phyloP scores from a whole-genome alignment of 805 yeast species.

The Starmerella bombicola region DNA sequence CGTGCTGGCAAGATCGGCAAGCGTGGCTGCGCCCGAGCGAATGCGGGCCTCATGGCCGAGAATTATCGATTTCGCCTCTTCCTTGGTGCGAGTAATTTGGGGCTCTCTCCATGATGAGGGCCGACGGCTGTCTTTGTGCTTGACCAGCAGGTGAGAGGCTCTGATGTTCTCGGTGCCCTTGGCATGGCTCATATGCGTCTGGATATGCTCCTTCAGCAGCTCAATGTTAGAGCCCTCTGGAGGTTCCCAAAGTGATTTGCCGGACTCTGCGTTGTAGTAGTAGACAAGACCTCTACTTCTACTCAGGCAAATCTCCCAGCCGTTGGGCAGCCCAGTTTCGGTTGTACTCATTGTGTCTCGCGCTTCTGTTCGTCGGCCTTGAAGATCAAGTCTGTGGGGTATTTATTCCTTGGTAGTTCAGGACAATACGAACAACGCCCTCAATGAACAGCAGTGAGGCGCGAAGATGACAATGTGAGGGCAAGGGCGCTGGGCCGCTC shows the following conservation, averaged over 20 bases:
- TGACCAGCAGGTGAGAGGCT: conserved; percentile 69
- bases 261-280: conserved; percentile 55
- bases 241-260: conserved; percentile 79
- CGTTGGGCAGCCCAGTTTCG: conserved; percentile 63
- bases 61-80: conserved; percentile 59
- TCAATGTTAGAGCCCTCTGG: conserved; percentile 69
- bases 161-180: conserved; percentile 41
- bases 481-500: too few relatives aligned
- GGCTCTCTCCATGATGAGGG: conserved; percentile 86
- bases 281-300: conserved; percentile 76
- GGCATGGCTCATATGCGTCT: conserved; percentile 23
- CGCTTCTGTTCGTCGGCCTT: too few relatives aligned
- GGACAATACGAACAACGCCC: too few relatives aligned
- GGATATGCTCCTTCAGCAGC: conserved; percentile 45
- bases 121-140: conserved; percentile 71
- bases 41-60: conserved; percentile 46
- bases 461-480: too few relatives aligned
- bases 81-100: conserved; percentile 63
- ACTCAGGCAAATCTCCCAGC: conserved; percentile 74
- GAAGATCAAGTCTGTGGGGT: too few relatives aligned
- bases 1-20: conserved; percentile 61
- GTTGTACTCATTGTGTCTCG: conserved; percentile 17
- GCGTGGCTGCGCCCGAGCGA: conserved; percentile 48
- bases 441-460: too few relatives aligned
- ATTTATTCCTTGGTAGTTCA: too few relatives aligned